Evolutionary conservation across 192 early-diverging fungal species (phyloP), one percentile per base, ranked within the genome.

Genomic region (Coemansia sp.): DNA sequence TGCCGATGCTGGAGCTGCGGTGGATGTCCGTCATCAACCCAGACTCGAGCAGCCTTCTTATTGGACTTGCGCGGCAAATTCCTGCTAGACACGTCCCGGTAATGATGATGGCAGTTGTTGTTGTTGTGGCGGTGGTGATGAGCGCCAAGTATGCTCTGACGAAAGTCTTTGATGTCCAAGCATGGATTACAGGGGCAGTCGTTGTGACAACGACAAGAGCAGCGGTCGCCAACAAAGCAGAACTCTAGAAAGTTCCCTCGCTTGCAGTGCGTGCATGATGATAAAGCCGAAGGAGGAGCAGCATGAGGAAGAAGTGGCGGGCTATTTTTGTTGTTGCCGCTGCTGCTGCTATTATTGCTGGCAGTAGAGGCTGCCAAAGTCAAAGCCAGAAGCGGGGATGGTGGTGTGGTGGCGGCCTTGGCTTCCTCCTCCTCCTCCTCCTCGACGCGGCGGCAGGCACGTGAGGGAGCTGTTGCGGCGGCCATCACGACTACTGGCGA

Each of bases 111-210:
- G 41, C 40, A 38, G 24, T 63, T 27, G 15, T 41, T 24, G 47
- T 27, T 14, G 12, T n/a, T 14, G n/a, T n/a, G n/a, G n/a, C 24
- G 22, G 11, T 51, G 47, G 9, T 47, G n/a, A 46, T 19, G 31
- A 38, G 32, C 22, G 62, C 12, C 47, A 51, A 51, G 24, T 3
- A 51, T 25, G 15, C 27, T 8, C 2, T 14, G 47, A 11, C 73
- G 67, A n/a, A 66, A 63, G 15, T 40, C 53, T 29, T 72, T 68
- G 41, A 80, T 80, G 19, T 71, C 72, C 20, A 63, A 3, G 24
- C 77, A 80, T 46, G 77, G 77, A 10, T 80, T 80, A 47, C 77
- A 80, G 1, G 77, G 77, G 46, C 77, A 80, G 22, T 62, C 68
- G 2, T 59, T 38, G 31, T 80, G 77, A 38, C 77, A 80, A 7